A percentile compares a stretch with the other conserved stretches of the same genome.
Evolutionary conservation across 1,284 basidiomycete genomes (phyloP).

Genomic region (Irpex lacteus): DNA sequence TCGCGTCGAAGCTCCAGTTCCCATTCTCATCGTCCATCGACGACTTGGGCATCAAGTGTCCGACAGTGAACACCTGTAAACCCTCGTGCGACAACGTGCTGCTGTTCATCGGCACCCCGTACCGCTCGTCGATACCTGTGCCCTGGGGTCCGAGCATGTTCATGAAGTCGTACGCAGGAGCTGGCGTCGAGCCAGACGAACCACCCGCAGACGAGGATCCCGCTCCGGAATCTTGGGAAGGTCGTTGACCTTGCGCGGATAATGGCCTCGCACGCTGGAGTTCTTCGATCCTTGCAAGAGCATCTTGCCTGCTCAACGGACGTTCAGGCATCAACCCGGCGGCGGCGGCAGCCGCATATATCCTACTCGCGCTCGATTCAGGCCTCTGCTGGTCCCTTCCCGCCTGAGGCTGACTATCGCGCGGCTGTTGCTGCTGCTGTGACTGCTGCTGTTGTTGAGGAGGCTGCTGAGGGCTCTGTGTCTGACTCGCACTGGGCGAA

Average conservation of each 20-base stretch:
- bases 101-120: constrained; percentile 21
- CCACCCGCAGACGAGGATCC: constrained; percentile 6
- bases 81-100: constrained; percentile 51
- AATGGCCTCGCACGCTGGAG: constrained; percentile 42
- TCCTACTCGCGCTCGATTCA: constrained; percentile 25
- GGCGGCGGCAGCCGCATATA: constrained; percentile 29
- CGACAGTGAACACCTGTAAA: constrained; percentile 79
- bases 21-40: constrained; percentile 50
- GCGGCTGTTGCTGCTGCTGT: constrained; percentile 14
- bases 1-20: constrained; percentile 53
- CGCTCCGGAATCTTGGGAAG: constrained; percentile 8
- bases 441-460: constrained; percentile 1
- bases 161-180: constrained; percentile 8
- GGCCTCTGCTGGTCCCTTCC: constrained; percentile 19
- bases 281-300: constrained; percentile 50
- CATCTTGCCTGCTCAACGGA: constrained; percentile 41
- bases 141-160: constrained; percentile 15
- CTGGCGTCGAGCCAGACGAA: background rate
- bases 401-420: constrained; percentile 4
- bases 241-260: constrained; percentile 24
- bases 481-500: constrained; percentile 7
- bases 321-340: constrained; percentile 29
- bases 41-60: constrained; percentile 68
- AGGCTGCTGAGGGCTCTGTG: constrained; percentile 5
- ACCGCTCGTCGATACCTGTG: constrained; percentile 15